These are phyloP conservation scores for Plasmopara muralis DNA, from an alignment of 352 stramenopile species.

Conservation along the genomic window DNA sequence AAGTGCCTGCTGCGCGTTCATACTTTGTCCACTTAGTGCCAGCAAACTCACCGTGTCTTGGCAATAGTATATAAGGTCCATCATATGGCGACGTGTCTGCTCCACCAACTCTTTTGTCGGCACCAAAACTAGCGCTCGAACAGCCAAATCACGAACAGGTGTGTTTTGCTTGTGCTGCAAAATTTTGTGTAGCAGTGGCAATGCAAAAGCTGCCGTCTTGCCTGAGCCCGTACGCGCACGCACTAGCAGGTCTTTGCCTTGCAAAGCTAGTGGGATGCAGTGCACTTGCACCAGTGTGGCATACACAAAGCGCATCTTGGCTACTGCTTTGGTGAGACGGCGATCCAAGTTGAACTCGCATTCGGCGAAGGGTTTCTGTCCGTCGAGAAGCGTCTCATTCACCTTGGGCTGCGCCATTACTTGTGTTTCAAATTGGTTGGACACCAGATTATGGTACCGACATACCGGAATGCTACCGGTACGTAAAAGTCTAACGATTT, in stretches of 20 bases:
- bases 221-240: constrained; percentile 89
- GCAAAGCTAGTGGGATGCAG: constrained; percentile 89
- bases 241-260: constrained; percentile 92
- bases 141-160: constrained; percentile 27
- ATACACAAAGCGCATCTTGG: constrained; percentile 90
- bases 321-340: constrained; percentile 87
- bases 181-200: constrained; percentile 91
- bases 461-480: too few relatives aligned
- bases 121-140: constrained; percentile 92
- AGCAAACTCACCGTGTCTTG: constrained; percentile 90
- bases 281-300: constrained; percentile 94
- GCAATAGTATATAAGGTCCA: constrained; percentile 96
- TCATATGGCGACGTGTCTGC: constrained; percentile 89
- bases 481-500: too few relatives aligned
- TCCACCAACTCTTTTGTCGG: constrained; percentile 96
- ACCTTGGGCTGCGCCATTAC: constrained; percentile 36
- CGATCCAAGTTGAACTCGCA: constrained; percentile 89
- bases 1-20: constrained; percentile 83
- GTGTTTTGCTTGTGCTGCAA: constrained; percentile 73
- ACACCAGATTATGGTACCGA: too few relatives aligned
- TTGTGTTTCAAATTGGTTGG: background rate
- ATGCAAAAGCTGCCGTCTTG: constrained; percentile 91
- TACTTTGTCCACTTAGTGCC: constrained; percentile 86
- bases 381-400: constrained; percentile 67
- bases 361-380: constrained; percentile 66